Percentiles rank a stretch among this genome's conserved stretches.
phyloP scores from a whole-genome alignment of 208 protist species.

The Leishmania gerbilli region DNA sequence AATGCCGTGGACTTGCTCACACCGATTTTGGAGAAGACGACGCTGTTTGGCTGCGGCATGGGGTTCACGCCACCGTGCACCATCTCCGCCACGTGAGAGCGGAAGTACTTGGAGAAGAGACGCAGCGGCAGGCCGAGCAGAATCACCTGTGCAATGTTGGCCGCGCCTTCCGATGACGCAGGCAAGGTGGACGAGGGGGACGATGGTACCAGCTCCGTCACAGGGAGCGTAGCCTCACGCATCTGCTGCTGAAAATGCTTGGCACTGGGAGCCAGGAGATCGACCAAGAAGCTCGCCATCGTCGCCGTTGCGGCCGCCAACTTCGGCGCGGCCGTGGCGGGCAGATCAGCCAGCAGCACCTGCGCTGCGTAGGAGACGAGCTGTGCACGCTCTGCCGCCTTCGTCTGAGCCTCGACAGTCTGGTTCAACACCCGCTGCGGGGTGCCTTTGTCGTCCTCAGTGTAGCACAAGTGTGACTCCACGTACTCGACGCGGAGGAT shows the following conservation, averaged over 20 bases:
- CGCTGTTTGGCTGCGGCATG: slow-evolving; percentile 90
- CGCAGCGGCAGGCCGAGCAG: slow-evolving; percentile 73
- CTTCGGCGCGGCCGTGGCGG: not conserved
- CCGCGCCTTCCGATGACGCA: not conserved
- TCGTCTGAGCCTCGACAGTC: not conserved
- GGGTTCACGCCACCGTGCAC: slow-evolving; percentile 60
- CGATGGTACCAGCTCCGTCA: not conserved
- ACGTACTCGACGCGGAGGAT: slow-evolving; percentile 75
- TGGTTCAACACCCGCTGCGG: not conserved
- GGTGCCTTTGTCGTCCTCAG: not conserved
- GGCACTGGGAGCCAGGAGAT: slow-evolving; percentile 20
- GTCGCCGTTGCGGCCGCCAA: slow-evolving; percentile 8
- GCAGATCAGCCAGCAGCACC: slow-evolving; percentile 24
- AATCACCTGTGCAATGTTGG: slow-evolving; percentile 79
- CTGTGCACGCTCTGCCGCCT: slow-evolving; percentile 19
- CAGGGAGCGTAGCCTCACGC: not conserved
- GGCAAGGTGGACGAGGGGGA: not conserved
- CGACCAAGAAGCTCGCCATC: slow-evolving; percentile 26
- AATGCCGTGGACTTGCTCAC: slow-evolving; percentile 87
- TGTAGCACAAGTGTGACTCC: slow-evolving; percentile 28
- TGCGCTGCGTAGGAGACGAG: slow-evolving; percentile 12
- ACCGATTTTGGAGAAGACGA: slow-evolving; percentile 85
- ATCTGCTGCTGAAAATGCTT: slow-evolving; percentile 11
- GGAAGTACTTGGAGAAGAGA: slow-evolving; percentile 76
- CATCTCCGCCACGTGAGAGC: slow-evolving; percentile 37